Conservation (phyloP, 495 filamentous ascomycete genomes). For the Tirmania nivea region DNA sequence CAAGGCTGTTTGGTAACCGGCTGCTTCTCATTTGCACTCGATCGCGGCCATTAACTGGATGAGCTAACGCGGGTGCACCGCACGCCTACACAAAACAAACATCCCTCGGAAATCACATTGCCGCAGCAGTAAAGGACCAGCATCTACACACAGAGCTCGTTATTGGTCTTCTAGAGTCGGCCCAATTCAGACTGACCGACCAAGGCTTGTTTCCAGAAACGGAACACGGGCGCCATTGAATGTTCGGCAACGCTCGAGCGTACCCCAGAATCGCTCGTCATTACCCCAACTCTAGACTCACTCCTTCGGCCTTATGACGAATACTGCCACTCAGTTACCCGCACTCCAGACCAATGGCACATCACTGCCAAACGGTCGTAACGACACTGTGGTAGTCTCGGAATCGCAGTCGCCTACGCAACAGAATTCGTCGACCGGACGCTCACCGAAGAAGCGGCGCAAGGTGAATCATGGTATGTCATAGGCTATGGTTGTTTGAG, state of each 20-base stretch:
- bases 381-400: not conserved
- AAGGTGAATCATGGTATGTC: constrained; percentile 97
- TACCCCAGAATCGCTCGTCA: constrained; percentile 20
- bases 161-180: no score
- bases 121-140: no score
- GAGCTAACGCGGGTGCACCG: no score
- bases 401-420: constrained; percentile 9
- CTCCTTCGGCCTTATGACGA: constrained; percentile 22
- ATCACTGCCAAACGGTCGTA: not conserved
- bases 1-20: no score
- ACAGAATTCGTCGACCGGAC: constrained; percentile 8
- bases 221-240: not conserved
- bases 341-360: constrained; percentile 20
- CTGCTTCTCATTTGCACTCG: no score
- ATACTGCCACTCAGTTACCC: constrained; percentile 30
- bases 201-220: not conserved
- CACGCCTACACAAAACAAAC: no score
- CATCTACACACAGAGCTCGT: no score
- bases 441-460: constrained; percentile 77
- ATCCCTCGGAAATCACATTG: no score
- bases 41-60: no score
- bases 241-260: not conserved
- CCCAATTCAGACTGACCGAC: no score
- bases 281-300: not conserved
- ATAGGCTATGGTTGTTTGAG: not conserved